phyloP scores from a whole-genome alignment of 2,329 filamentous ascomycete genomes.

The Endocalyx cinctus region DNA sequence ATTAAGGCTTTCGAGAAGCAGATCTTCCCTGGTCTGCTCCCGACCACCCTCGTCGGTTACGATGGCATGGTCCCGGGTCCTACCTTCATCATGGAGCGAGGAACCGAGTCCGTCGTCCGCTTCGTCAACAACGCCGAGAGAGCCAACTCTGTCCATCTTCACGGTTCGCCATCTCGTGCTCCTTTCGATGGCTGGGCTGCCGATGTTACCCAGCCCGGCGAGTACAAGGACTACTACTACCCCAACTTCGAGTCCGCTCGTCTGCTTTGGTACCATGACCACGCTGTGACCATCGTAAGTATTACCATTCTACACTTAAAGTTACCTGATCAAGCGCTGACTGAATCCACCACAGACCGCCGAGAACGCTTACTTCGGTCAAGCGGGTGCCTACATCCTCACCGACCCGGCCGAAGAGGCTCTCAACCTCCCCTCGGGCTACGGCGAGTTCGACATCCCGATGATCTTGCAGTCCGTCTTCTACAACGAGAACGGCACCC shows the following conservation, averaged over 20 bases:
- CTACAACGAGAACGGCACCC: conserved; percentile 46
- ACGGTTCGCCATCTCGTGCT: conserved; percentile 46
- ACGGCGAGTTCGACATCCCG: conserved; percentile 50
- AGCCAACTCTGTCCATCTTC: conserved; percentile 47
- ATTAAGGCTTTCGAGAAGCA: conserved; percentile 28
- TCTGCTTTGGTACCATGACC: conserved; percentile 55
- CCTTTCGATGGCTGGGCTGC: conserved; percentile 51
- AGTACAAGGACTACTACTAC: conserved; percentile 57
- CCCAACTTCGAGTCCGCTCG: conserved; percentile 50
- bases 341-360: conserved; percentile 35
- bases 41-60: conserved; percentile 38
- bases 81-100: conserved; percentile 43
- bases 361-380: conserved; percentile 52
- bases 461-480: conserved; percentile 45
- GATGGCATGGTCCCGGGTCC: conserved; percentile 52
- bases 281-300: conserved; percentile 30
- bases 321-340: conserved; percentile 1
- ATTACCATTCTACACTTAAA: not conserved
- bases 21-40: conserved; percentile 31
- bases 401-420: conserved; percentile 43
- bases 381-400: conserved; percentile 52
- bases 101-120: conserved; percentile 48
- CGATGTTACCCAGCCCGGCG: conserved; percentile 43
- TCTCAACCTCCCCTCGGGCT: conserved; percentile 43
- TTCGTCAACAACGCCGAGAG: conserved; percentile 45